These are phyloP conservation scores for Cyberlindnera japonica DNA, from an alignment of 805 yeast genomes.

Conservation along the genomic window DNA sequence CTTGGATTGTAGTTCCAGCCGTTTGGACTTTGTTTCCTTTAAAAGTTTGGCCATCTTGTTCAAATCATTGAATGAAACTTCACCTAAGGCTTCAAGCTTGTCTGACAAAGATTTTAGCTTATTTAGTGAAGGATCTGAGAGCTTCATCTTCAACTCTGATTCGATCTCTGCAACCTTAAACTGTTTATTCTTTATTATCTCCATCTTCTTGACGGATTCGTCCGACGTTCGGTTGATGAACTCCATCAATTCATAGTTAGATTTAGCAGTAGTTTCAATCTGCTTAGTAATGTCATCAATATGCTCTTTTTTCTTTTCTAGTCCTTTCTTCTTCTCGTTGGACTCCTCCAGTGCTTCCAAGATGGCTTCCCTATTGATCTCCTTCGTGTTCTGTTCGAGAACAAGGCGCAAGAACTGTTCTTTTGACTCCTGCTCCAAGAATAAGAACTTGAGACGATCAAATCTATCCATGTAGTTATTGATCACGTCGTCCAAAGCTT, in stretches of 20 bases:
- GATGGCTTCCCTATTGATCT: constrained; percentile 34
- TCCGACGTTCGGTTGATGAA: neutral
- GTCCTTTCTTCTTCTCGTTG: constrained; percentile 11
- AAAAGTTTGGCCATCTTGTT: neutral
- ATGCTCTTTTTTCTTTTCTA: constrained; percentile 2
- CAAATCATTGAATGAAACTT: neutral
- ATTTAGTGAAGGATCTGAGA: neutral
- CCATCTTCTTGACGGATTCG: neutral
- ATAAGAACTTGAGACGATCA: constrained; percentile 57
- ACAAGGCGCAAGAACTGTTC: constrained; percentile 59
- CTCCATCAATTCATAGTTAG: neutral
- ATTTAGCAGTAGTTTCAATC: neutral
- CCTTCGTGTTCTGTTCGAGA: constrained; percentile 31
- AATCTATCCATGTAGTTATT: constrained; percentile 32
- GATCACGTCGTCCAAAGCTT: constrained; percentile 35
- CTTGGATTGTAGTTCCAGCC: neutral
- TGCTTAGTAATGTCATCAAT: constrained; percentile 2
- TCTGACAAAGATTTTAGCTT: neutral
- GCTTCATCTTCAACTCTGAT: neutral
- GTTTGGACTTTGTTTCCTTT: neutral
- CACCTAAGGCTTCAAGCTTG: neutral
- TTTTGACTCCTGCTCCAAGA: constrained; percentile 68
- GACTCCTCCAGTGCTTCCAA: constrained; percentile 28
- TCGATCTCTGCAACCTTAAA: neutral
- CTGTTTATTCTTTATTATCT: neutral